Evolutionary conservation across 441 rosid species (phyloP).

Genomic region (Jatropha podagrica): DNA sequence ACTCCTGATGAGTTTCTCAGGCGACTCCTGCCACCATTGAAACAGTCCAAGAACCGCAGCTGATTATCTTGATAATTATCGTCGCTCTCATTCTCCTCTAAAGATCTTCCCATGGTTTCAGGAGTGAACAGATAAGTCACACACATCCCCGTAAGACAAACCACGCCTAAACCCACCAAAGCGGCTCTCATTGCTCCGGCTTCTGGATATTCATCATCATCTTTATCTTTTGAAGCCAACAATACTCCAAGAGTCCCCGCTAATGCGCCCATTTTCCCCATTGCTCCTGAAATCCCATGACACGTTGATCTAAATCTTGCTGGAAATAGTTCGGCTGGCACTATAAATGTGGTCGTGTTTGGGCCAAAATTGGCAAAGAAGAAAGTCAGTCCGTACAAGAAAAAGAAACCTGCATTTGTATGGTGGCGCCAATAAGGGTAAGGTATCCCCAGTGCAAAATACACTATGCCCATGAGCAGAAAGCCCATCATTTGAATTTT

Average conservation of each 20-base stretch:
- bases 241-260: conserved; percentile 56
- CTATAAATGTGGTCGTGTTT: conserved; percentile 66
- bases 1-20: neutral
- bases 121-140: conserved; percentile 51
- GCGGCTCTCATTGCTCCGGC: conserved; percentile 35
- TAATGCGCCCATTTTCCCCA: conserved; percentile 71
- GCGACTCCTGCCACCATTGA: neutral
- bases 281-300: conserved; percentile 72
- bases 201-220: conserved; percentile 6
- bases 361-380: conserved; percentile 84
- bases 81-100: conserved; percentile 63
- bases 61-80: neutral
- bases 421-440: conserved; percentile 37
- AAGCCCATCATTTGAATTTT: conserved; percentile 65
- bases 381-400: conserved; percentile 51
- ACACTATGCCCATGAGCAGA: conserved; percentile 52
- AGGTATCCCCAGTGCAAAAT: conserved; percentile 51
- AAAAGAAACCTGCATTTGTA: conserved; percentile 33
- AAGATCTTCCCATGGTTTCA: conserved; percentile 71
- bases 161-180: conserved; percentile 14
- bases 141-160: neutral
- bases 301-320: conserved; percentile 78
- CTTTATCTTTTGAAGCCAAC: conserved; percentile 36
- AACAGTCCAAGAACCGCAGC: neutral
- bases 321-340: conserved; percentile 83